phyloP scores from a whole-genome alignment of 2,329 filamentous ascomycete species.

The Ophiostoma piceae region DNA sequence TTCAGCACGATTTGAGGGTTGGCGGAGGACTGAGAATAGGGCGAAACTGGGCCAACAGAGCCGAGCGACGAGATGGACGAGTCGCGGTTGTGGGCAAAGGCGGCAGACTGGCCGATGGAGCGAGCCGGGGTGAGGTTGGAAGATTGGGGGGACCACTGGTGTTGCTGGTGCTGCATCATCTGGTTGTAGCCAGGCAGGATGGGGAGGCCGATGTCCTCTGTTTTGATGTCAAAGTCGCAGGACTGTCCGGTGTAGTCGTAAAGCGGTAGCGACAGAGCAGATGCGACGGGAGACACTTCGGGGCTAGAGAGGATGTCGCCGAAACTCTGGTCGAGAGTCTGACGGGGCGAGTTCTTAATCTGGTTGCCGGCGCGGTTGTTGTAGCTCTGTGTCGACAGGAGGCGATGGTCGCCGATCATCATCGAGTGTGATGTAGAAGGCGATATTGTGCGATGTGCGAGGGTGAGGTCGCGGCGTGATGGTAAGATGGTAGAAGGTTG shows the following conservation, averaged over 20 bases:
- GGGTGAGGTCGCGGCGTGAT: background rate
- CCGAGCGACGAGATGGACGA: constrained; percentile 57
- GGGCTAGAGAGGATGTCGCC: no score
- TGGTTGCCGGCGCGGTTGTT: constrained; percentile 2
- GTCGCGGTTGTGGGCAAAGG: constrained; percentile 51
- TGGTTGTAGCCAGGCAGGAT: constrained; percentile 29
- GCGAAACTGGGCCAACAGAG: constrained; percentile 56
- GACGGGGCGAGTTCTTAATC: background rate
- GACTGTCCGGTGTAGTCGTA: constrained; percentile 29
- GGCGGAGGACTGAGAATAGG: constrained; percentile 50
- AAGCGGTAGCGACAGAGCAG: constrained; percentile 23
- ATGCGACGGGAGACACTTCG: constrained; percentile 28
- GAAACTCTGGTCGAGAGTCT: no score
- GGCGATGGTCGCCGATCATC: constrained; percentile 27
- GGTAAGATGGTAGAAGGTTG: background rate
- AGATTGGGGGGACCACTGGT: constrained; percentile 37
- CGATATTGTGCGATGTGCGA: background rate
- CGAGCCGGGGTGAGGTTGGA: constrained; percentile 32
- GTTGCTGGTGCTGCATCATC: constrained; percentile 36
- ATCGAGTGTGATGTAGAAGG: constrained; percentile 8
- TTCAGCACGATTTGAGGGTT: constrained; percentile 55
- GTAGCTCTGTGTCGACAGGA: background rate
- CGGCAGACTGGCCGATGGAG: background rate
- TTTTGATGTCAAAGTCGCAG: background rate
- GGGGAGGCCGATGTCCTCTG: constrained; percentile 21